These are phyloP conservation scores for Fragaria nilgerrensis DNA, from an alignment of 306 rosid genomes.

Conservation along the genomic window DNA sequence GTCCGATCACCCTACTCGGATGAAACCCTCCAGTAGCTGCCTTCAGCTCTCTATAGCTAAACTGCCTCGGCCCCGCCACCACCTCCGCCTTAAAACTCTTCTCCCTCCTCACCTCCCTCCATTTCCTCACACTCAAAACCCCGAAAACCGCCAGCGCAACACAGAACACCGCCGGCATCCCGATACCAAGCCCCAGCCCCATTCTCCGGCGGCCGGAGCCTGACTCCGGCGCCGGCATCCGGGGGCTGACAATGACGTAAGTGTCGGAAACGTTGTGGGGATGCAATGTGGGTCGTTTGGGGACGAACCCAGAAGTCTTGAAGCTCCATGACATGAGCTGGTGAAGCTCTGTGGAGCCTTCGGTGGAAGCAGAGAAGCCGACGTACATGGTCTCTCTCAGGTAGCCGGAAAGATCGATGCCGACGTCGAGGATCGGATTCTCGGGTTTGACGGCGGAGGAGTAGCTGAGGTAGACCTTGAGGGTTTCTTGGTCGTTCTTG, in stretches of 20 bases:
- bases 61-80: constrained; percentile 63
- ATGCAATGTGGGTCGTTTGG: constrained; percentile 24
- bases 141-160: constrained; percentile 43
- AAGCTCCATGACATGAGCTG: constrained; percentile 63
- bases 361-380: constrained; percentile 67
- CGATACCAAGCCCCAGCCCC: constrained; percentile 49
- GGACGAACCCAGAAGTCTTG: constrained; percentile 39
- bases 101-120: constrained; percentile 32
- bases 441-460: constrained; percentile 42
- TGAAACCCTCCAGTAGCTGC: constrained; percentile 71
- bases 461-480: constrained; percentile 54
- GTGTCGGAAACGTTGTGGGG: constrained; percentile 58
- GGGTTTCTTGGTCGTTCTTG: constrained; percentile 33
- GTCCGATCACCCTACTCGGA: constrained; percentile 60
- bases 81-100: constrained; percentile 47
- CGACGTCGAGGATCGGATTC: constrained; percentile 39
- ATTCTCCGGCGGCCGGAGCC: constrained; percentile 11
- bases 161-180: constrained; percentile 47
- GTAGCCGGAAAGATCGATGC: constrained; percentile 46
- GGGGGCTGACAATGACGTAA: constrained; percentile 29
- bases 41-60: constrained; percentile 59
- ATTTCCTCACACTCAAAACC: constrained; percentile 38
- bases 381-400: constrained; percentile 37
- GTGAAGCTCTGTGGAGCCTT: constrained; percentile 75
- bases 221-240: constrained; percentile 21